phyloP scores from a whole-genome alignment of 495 filamentous ascomycete genomes.

The Penicillium atrosanguineum region DNA sequence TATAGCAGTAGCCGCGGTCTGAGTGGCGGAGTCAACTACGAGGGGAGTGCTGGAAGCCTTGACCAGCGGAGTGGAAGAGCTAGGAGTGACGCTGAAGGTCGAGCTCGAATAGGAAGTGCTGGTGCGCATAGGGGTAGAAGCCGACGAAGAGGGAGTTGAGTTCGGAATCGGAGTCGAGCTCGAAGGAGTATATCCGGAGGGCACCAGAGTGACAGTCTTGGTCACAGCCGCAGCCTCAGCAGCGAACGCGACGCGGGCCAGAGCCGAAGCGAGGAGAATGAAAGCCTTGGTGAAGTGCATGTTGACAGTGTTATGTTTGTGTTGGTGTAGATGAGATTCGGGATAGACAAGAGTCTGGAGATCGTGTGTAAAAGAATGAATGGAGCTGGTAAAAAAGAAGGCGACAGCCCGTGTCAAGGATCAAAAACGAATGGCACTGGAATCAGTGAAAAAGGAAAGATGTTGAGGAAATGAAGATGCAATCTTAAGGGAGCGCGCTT shows the following conservation, averaged over 20 bases:
- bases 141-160: conserved; percentile 19
- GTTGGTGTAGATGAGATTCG: background rate
- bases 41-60: conserved; percentile 9
- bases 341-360: background rate
- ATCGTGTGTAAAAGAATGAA: conserved; percentile 32
- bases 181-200: conserved; percentile 30
- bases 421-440: conserved; percentile 30
- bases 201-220: conserved; percentile 33
- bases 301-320: conserved; percentile 5
- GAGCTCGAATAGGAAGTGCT: conserved; percentile 22
- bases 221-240: conserved; percentile 27
- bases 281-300: conserved; percentile 42
- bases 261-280: conserved; percentile 28
- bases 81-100: conserved; percentile 15
- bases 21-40: background rate
- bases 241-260: conserved; percentile 34
- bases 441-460: conserved; percentile 13
- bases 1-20: conserved; percentile 13
- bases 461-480: conserved; percentile 16
- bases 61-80: conserved; percentile 18
- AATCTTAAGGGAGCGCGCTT: conserved; percentile 14
- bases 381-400: conserved; percentile 38
- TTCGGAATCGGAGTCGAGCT: conserved; percentile 21
- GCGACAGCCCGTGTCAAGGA: conserved; percentile 34
- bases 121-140: conserved; percentile 18